phyloP scores from a whole-genome alignment of 176 grass and related monocot species.

The Oryza glumipatula region DNA sequence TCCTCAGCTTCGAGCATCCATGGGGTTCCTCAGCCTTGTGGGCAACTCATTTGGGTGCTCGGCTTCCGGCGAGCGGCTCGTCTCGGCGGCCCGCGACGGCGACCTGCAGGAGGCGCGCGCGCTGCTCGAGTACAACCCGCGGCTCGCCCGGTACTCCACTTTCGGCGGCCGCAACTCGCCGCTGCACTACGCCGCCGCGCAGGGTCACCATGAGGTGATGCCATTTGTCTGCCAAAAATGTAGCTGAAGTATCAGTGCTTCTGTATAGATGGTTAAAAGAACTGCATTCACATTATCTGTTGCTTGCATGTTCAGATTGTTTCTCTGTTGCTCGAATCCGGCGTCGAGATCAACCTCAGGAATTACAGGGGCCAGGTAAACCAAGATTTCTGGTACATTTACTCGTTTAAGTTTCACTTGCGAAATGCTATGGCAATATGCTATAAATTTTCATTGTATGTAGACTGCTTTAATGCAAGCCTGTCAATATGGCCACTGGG shows the following conservation, averaged over 20 bases:
- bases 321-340: constrained; percentile 80
- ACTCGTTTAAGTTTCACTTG: neutral
- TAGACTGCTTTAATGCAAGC: constrained; percentile 99
- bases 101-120: constrained; percentile 91
- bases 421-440: neutral
- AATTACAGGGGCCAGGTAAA: constrained; percentile 87
- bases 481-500: constrained; percentile 95
- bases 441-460: constrained; percentile 31
- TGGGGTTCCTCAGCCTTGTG: constrained; percentile 95
- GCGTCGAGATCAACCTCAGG: constrained; percentile 89
- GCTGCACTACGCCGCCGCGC: constrained; percentile 85
- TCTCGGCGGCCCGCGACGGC: constrained; percentile 91
- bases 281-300: constrained; percentile 26
- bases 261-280: neutral
- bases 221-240: neutral
- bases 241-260: neutral
- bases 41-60: constrained; percentile 98
- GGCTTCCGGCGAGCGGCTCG: constrained; percentile 92
- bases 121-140: constrained; percentile 90
- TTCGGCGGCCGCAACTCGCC: constrained; percentile 96
- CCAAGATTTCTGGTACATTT: neutral
- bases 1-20: constrained; percentile 45
- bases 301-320: constrained; percentile 69
- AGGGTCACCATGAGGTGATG: constrained; percentile 90
- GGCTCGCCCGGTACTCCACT: constrained; percentile 87